phyloP scores from a whole-genome alignment of 371 early-diverging fungal species.

The Lichtheimia hyalospora region DNA sequence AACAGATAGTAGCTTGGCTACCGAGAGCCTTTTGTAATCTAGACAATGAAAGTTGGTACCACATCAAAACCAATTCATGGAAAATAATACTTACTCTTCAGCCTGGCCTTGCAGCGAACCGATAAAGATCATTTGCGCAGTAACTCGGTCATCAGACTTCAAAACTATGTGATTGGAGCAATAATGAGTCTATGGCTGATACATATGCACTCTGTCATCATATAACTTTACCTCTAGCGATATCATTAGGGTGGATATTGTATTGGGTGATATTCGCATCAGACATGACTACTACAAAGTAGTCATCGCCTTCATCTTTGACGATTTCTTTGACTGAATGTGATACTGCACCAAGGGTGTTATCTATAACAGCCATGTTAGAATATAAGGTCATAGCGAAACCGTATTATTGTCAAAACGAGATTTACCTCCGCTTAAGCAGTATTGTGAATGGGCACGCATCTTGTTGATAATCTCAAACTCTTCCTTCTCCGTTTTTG shows the following conservation, averaged over 20 bases:
- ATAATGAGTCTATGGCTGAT: background rate
- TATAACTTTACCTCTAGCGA: conserved; percentile 60
- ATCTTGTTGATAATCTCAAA: conserved; percentile 67
- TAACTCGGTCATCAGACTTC: conserved; percentile 68
- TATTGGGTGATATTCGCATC: conserved; percentile 88
- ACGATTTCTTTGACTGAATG: conserved; percentile 72
- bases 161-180: conserved; percentile 39
- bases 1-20: conserved; percentile 67
- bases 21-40: conserved; percentile 64
- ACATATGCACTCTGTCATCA: too few species aligned
- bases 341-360: conserved; percentile 71
- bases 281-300: conserved; percentile 77
- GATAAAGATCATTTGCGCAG: conserved; percentile 74
- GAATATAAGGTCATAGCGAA: background rate
- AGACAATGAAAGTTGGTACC: background rate
- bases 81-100: conserved; percentile 50
- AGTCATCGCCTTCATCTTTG: conserved; percentile 78
- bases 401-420: background rate
- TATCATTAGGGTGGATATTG: conserved; percentile 73
- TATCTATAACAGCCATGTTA: conserved; percentile 44
- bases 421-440: conserved; percentile 61
- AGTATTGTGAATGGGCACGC: conserved; percentile 68
- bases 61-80: background rate
- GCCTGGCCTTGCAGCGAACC: conserved; percentile 67
- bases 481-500: conserved; percentile 77